Evolutionary conservation across 257 asterid species (phyloP).

Genomic region (Orobanche coerulescens): DNA sequence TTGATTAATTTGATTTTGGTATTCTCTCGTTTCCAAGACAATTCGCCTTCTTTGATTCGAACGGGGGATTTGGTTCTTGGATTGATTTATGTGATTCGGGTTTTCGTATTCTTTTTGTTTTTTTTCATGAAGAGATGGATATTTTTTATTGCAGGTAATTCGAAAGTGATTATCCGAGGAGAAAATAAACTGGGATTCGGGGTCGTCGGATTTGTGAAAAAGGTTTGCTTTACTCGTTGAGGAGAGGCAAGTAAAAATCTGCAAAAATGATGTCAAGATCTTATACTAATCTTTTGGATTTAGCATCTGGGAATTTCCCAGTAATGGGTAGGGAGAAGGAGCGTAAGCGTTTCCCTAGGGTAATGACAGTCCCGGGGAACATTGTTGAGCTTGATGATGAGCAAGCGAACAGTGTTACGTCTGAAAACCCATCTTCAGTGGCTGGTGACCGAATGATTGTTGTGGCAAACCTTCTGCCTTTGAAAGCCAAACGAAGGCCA

Average conservation of each 20-base stretch:
- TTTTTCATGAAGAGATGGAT: not conserved
- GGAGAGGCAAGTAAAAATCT: constrained; percentile 26
- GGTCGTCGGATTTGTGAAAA: constrained; percentile 22
- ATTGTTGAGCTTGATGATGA: constrained; percentile 74
- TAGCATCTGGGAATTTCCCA: constrained; percentile 82
- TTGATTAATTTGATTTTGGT: constrained; percentile 26
- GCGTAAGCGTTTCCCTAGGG: constrained; percentile 58
- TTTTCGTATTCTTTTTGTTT: not conserved
- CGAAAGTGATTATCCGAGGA: constrained; percentile 22
- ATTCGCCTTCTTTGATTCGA: constrained; percentile 18
- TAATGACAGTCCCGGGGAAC: constrained; percentile 85
- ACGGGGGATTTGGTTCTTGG: constrained; percentile 16
- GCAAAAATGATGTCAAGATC: constrained; percentile 81
- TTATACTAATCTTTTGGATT: constrained; percentile 73
- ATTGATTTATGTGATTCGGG: constrained; percentile 10
- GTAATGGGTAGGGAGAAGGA: constrained; percentile 67
- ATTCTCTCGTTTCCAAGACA: constrained; percentile 15
- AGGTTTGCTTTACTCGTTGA: constrained; percentile 8
- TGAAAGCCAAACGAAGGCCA: constrained; percentile 68
- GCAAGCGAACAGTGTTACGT: constrained; percentile 58
- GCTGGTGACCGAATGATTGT: constrained; percentile 76
- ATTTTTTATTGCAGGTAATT: constrained; percentile 39
- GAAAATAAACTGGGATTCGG: constrained; percentile 21
- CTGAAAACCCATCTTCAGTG: constrained; percentile 67
- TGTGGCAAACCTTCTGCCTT: constrained; percentile 67